Conservation (phyloP, 2,329 filamentous ascomycete genomes). For the Xylaria polymorpha region DNA sequence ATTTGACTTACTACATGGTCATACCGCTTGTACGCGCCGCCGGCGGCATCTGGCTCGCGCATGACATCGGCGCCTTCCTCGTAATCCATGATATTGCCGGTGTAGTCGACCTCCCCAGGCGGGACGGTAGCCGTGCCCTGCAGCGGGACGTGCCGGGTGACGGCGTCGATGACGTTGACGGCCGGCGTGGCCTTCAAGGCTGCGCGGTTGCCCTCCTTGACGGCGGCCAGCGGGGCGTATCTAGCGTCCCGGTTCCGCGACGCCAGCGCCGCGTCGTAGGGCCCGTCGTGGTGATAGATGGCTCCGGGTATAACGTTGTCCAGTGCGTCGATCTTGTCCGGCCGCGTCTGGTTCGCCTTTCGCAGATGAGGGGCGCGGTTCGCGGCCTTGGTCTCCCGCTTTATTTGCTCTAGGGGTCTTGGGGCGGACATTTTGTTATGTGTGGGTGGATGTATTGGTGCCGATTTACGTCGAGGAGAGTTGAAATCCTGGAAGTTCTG, state of each 20-base stretch:
- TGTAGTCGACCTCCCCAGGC: conserved; percentile 74
- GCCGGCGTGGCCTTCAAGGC: conserved; percentile 83
- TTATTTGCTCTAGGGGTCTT: conserved; percentile 74
- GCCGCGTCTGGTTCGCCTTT: conserved; percentile 72
- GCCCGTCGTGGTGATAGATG: conserved; percentile 88
- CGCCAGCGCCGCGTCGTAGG: conserved; percentile 84
- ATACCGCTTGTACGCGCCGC: conserved; percentile 83
- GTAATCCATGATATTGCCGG: conserved; percentile 79
- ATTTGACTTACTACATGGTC: conserved; percentile 72
- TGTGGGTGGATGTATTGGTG: too few species aligned
- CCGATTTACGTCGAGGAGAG: too few species aligned
- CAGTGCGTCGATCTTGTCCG: conserved; percentile 84
- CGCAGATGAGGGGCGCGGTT: conserved; percentile 73
- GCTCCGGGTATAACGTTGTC: conserved; percentile 72
- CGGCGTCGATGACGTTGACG: conserved; percentile 80
- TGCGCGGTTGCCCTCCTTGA: conserved; percentile 77
- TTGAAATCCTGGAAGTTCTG: background rate
- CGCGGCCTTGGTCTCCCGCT: conserved; percentile 71
- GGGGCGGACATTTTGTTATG: conserved; percentile 57
- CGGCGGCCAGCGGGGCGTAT: conserved; percentile 80
- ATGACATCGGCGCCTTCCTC: conserved; percentile 89
- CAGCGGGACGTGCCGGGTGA: conserved; percentile 79
- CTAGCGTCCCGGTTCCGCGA: conserved; percentile 74
- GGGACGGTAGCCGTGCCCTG: conserved; percentile 84
- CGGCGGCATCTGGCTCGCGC: conserved; percentile 74